Conservation (phyloP, 192 early-diverging fungal genomes). For the Helicostylum pulchrum region DNA sequence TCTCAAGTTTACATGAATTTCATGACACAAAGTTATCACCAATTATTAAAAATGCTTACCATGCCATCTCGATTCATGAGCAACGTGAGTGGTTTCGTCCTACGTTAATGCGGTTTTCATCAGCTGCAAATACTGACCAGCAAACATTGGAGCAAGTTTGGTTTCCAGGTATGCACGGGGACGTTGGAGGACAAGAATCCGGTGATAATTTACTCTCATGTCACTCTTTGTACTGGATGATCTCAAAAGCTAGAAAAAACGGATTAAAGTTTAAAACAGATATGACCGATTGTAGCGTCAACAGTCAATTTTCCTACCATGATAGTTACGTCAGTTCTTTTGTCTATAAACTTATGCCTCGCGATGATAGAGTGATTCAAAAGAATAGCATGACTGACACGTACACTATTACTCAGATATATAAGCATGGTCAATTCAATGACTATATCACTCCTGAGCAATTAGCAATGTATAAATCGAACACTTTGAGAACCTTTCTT, state of each 20-base stretch:
- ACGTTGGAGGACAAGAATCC: conserved; percentile 15
- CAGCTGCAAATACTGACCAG: neutral
- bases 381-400: neutral
- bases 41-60: conserved; percentile 16
- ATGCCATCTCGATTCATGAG: conserved; percentile 26
- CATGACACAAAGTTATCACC: conserved; percentile 23
- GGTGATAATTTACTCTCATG: neutral
- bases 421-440: neutral
- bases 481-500: conserved; percentile 4
- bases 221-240: conserved; percentile 24
- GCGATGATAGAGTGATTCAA: conserved; percentile 22
- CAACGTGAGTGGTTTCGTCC: conserved; percentile 25
- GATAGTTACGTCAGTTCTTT: conserved; percentile 13
- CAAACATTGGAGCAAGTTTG: conserved; percentile 21
- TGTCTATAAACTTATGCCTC: conserved; percentile 7
- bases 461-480: conserved; percentile 10
- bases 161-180: conserved; percentile 26
- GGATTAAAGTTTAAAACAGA: conserved; percentile 19
- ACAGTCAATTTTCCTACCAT: neutral
- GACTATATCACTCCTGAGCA: conserved; percentile 2
- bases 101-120: conserved; percentile 6
- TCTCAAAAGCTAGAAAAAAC: conserved; percentile 8
- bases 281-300: neutral
- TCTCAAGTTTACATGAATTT: conserved; percentile 9
- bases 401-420: neutral